A percentile compares a stretch with the other conserved stretches of the same genome.
These are phyloP conservation scores for Pyrus communis DNA, from an alignment of 306 rosid species.

Conservation along the genomic window DNA sequence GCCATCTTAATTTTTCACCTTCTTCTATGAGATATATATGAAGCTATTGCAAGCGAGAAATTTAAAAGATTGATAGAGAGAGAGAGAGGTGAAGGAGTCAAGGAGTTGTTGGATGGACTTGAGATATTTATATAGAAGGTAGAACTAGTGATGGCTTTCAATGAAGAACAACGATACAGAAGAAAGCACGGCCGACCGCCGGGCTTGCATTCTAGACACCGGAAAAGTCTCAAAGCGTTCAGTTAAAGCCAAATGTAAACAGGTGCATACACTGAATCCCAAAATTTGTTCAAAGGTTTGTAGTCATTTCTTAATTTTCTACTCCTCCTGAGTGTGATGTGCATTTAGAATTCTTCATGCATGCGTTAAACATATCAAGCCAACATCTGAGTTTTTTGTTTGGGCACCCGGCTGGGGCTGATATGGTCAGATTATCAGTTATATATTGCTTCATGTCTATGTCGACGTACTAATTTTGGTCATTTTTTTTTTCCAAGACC, in stretches of 20 bases:
- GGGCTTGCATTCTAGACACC: background rate
- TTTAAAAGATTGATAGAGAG: background rate
- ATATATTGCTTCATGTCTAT: background rate
- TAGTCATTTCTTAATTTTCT: background rate
- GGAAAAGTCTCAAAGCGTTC: background rate
- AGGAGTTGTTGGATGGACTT: background rate
- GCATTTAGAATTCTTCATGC: background rate
- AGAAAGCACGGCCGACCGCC: background rate
- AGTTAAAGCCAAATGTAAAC: background rate
- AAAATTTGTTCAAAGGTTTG: background rate
- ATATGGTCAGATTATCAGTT: background rate
- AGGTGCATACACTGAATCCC: background rate
- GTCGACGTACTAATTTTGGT: background rate
- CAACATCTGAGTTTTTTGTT: background rate
- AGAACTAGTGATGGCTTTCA: background rate
- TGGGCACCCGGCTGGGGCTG: background rate
- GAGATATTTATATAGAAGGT: background rate
- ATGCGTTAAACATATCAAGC: too few species aligned
- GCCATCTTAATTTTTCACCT: conserved; percentile 1
- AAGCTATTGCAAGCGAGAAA: background rate
- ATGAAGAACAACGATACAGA: background rate
- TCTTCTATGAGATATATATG: background rate
- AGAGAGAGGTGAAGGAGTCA: background rate
- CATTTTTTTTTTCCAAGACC: background rate
- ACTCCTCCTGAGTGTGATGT: background rate